Base-by-base conservation (phyloP, 306 rosid genomes). In the Lathyrus sativus region DNA sequence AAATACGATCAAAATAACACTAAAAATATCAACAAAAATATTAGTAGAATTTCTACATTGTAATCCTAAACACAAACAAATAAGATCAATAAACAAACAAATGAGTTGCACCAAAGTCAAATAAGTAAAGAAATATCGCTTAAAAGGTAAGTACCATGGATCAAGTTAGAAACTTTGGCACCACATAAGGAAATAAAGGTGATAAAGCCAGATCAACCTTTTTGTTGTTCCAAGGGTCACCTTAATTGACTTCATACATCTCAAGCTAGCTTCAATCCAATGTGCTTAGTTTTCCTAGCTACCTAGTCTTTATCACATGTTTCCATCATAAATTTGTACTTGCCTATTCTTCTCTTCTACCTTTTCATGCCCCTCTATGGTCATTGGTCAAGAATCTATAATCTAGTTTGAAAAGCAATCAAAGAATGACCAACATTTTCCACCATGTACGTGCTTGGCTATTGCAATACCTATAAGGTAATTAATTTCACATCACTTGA, bases 301-400 rank as follows among this genome's bases (percentile, higher is more conserved):
- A 39, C 6, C 19, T 11, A 39, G 50, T 62, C 17, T 62, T 31
- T 62, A 10, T 61, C 66, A 37, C 14, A 39, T 60, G 46, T 37
- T 60, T 60, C 10, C 26, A 17, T 62, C 67, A 39, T 17, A 15
- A 35, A 35, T 35, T 7, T 58, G 19, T 35, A 60, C 61, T 37
- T 58, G 14, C 33, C 50, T 62, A 24, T 62, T 61, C 11, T 38
- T 61, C 48, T 17, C 17, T 18, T 39, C 22, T 2, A 62, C 50
- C 35, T 39, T 62, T 39, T 62, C 50, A 10, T 62, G 31, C 39
- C 5, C 6, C 33, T 62, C 37, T 62, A 39, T 19, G 50, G 35
- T 41, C 67, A 62, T 18, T 19, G 50, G 35, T 41, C 67, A 62
- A 62, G 11, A 62, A 41, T 62, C 51, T 62, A 53, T 19, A 19